Percentiles rank a stretch among this genome's conserved stretches.
Evolutionary conservation across 2,329 filamentous ascomycete genomes (phyloP).

Genomic region (Apiospora saccharicola): DNA sequence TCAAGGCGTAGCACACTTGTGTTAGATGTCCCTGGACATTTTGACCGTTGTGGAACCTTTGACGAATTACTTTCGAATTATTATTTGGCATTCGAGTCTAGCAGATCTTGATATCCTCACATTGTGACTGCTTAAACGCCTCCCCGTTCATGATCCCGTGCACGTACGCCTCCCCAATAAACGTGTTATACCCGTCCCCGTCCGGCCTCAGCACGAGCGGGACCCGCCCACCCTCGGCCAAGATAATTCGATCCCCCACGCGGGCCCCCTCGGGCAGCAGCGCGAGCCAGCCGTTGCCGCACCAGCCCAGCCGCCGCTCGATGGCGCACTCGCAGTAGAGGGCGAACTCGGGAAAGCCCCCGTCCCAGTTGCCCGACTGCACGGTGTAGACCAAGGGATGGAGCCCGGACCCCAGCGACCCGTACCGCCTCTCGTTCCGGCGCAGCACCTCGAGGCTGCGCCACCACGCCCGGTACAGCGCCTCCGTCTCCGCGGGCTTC

Average conservation of each 20-base stretch:
- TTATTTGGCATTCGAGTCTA: neutral
- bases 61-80: neutral
- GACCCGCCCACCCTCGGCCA: constrained; percentile 22
- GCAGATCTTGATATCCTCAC: neutral
- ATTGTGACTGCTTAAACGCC: neutral
- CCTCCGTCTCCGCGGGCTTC: neutral
- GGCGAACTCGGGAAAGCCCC: constrained; percentile 1
- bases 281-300: constrained; percentile 23
- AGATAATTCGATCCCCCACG: constrained; percentile 18
- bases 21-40: too few relatives aligned
- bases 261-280: constrained; percentile 20
- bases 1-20: too few relatives aligned
- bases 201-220: constrained; percentile 19
- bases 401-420: neutral
- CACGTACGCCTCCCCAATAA: constrained; percentile 25
- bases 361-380: neutral
- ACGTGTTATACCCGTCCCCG: constrained; percentile 18
- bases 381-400: neutral
- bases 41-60: too few relatives aligned
- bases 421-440: neutral
- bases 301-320: constrained; percentile 23
- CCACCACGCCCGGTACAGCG: neutral
- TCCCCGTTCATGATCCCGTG: constrained; percentile 26
- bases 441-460: constrained; percentile 19
- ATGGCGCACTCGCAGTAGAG: constrained; percentile 22